Evolutionary conservation across 1,284 basidiomycete genomes (phyloP), one percentile per base, ranked within the genome.

Genomic region (Irpex rosettiformis): DNA sequence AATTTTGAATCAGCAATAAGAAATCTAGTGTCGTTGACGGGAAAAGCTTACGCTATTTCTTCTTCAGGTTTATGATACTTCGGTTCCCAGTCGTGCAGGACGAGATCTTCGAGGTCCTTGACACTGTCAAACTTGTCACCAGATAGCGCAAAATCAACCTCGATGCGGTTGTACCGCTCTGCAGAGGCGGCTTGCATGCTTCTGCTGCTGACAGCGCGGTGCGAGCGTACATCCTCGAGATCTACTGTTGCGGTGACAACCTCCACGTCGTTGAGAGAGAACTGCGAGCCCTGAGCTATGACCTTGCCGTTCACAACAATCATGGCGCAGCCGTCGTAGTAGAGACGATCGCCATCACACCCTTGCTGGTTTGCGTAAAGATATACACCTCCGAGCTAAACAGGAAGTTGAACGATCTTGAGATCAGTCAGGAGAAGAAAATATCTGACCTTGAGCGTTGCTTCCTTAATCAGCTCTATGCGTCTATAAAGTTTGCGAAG

Each of bases 291-390:
- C 72, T 98, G 96, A 0, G 96, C 95, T 25, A 99, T 80, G 61
- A 99, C 85, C 48, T 82, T 81, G 22, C 97, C 96, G 72, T 99
- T 99, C 60, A 96, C 82, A 3, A 93, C 94, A 66, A 99, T 98
- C 81, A 99, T 85, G 18, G 94, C 91, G 64, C 94, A 96, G 29
- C 97, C 96, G 68, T 99, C 97, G 71, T 98, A 99, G 79, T 99
- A 99, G 1, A 98, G 79, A 25, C 96, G 85, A 70, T 99, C 96
- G 3, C 97, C 96, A 70, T 99, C 96, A 70, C 97, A 99, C 4
- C 97, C 96, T 79, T 98, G 96, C 70, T 99, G 96, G 70, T 99
- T 99, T 7, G 96, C 93, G 66, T 99, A 99, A 6, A 99, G 83
- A 73, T 99, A 99, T 54, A 98, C 86, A 3, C 97, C 96, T 21